phyloP scores from a whole-genome alignment of 495 filamentous ascomycete species.

The Talaromyces adpressus region DNA sequence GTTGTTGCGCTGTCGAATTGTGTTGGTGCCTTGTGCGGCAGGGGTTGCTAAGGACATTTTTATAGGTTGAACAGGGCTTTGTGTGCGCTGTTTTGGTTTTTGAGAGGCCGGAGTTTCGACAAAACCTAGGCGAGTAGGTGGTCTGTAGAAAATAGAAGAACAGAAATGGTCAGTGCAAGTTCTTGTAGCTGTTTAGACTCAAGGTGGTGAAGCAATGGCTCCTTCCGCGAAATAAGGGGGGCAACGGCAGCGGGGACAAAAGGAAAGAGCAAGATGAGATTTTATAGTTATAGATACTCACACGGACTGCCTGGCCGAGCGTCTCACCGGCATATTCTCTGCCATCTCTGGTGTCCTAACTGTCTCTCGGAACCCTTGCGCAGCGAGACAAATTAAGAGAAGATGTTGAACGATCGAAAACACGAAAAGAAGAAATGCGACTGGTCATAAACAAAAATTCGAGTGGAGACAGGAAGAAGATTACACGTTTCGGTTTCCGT shows the following conservation, averaged over 20 bases:
- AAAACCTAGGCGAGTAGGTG: slow-evolving; percentile 48
- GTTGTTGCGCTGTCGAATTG: slow-evolving; percentile 15
- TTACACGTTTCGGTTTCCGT: neutral
- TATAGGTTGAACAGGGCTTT: slow-evolving; percentile 21
- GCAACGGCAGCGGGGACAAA: slow-evolving; percentile 12
- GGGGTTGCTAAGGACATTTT: slow-evolving; percentile 19
- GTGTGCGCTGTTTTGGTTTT: slow-evolving; percentile 32
- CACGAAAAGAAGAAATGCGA: neutral
- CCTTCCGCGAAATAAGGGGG: neutral
- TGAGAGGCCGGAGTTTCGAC: slow-evolving; percentile 50
- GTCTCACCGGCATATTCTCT: slow-evolving; percentile 29
- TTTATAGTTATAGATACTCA: slow-evolving; percentile 23
- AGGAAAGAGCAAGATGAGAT: neutral
- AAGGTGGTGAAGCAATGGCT: neutral
- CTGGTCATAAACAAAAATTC: neutral
- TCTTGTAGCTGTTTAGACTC: neutral
- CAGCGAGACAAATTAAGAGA: neutral
- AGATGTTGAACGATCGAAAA: neutral
- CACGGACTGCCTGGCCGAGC: slow-evolving; percentile 42
- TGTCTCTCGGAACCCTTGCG: slow-evolving; percentile 5
- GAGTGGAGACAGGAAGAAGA: neutral
- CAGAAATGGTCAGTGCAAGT: slow-evolving; percentile 1
- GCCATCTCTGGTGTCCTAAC: neutral
- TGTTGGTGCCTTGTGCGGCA: slow-evolving; percentile 16
- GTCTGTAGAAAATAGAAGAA: slow-evolving; percentile 28